Evolutionary conservation across 176 grass and related monocot species (phyloP), one percentile per base, ranked within the genome.

Genomic region (Lolium perenne): DNA sequence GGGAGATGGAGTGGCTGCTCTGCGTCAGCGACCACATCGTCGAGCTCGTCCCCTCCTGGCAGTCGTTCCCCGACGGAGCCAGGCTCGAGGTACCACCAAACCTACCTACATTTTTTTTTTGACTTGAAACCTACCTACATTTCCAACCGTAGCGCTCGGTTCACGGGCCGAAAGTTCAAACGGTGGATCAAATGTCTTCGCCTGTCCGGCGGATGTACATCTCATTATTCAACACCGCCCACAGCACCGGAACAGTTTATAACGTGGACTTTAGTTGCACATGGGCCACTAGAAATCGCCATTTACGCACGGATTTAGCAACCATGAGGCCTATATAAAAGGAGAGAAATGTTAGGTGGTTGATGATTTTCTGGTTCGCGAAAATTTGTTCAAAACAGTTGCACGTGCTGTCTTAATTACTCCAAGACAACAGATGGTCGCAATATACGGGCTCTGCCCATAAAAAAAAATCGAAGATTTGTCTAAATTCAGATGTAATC

Each of bases 1-100:
- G 94, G 40, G 97, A 99, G 86, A 99, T 99, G 94, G 90, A 88
- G 74, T 99, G 92, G 89, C 90, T 99, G 66, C 87, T 99, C 76
- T 96, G 97, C 77, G 90, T 99, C 73, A 96, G 94, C 77, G 94
- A 99, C 85, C 92, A 94, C 79, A 91, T 99, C 47, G 97, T 99
- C 18, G 92, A 99, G 74, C 87, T 99, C 40, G 90, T 91, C 76
- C 97, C 97, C 43, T 83, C 85, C 18, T 99, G 97, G 97, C 97
- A 99, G 88, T 94, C 97, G 0, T 93, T 99, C 71, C 94, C 94
- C 58, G 94, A 96, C 63, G 97, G 97, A 68, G 88, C 80, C 50
- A 96, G 80, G 90, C 92, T 99, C 35, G 97, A 99, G 92, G 97
- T 98, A 91, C 50, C 9, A 59, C 64, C 3, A 49, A 23, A 46